phyloP scores from a whole-genome alignment of 208 protist species.

The Novymonas esmeraldas region DNA sequence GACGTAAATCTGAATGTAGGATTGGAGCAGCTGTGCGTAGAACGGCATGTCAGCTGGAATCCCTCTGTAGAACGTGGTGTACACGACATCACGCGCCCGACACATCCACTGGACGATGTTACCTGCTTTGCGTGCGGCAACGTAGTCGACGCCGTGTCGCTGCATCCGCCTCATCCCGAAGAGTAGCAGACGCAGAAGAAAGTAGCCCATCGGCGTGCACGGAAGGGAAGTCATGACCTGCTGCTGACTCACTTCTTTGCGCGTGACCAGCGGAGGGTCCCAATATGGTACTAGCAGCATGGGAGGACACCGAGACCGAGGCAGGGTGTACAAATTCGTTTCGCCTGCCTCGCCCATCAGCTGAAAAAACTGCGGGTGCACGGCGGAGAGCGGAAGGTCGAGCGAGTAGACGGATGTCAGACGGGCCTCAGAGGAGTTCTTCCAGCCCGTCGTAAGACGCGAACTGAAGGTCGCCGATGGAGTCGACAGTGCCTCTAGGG shows the following conservation, averaged over 20 bases:
- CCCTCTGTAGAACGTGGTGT: constrained; percentile 6
- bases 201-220: constrained; percentile 77
- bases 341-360: constrained; percentile 61
- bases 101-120: constrained; percentile 6
- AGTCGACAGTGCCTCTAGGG: constrained; percentile 69
- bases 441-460: constrained; percentile 59
- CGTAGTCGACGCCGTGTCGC: constrained; percentile 5
- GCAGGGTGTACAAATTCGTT: constrained; percentile 54
- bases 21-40: constrained; percentile 32
- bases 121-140: background rate
- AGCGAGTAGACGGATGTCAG: constrained; percentile 23
- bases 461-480: constrained; percentile 53
- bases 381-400: constrained; percentile 63
- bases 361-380: constrained; percentile 59
- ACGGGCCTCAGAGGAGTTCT: constrained; percentile 27
- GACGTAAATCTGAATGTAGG: constrained; percentile 34
- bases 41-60: constrained; percentile 30
- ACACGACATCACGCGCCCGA: background rate
- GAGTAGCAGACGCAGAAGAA: constrained; percentile 69
- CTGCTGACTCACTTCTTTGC: constrained; percentile 56
- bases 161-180: constrained; percentile 45
- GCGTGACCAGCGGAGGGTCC: constrained; percentile 75
- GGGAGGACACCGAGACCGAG: constrained; percentile 51
- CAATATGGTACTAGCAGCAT: constrained; percentile 81
- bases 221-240: constrained; percentile 71